Percentiles rank a stretch among this genome's conserved stretches.
Evolutionary conservation across 139 green algal genomes (phyloP).

Genomic region (Astrephomene gubernaculifera): DNA sequence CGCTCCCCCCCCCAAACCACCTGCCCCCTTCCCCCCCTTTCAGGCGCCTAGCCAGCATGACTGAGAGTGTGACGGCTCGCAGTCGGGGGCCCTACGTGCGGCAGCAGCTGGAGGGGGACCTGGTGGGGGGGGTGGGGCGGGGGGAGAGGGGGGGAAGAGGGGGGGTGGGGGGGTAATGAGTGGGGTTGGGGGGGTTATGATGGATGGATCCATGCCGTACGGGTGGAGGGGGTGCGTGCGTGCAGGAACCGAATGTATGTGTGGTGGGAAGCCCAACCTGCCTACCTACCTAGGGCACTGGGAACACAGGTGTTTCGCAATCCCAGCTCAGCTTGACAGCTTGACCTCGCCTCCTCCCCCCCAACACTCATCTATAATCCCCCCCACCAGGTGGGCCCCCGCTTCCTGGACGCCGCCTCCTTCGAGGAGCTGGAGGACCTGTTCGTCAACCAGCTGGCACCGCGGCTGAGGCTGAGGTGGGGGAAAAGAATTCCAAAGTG

Average conservation of each 20-base stretch:
- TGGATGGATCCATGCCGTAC: too few species aligned
- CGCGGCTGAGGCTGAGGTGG: conserved; percentile 21
- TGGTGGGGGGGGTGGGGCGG: conserved; percentile 1
- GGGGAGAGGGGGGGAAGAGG: neutral
- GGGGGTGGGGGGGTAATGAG: neutral
- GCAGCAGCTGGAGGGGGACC: conserved; percentile 31
- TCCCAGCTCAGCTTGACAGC: too few species aligned
- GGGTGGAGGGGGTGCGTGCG: too few species aligned
- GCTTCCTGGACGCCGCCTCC: conserved; percentile 3
- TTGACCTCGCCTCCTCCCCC: neutral
- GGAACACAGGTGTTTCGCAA: too few species aligned
- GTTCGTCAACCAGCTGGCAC: conserved; percentile 38
- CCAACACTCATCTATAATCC: neutral
- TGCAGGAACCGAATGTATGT: too few species aligned
- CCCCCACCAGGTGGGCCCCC: conserved; percentile 35
- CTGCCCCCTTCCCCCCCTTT: neutral
- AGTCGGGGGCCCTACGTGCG: neutral
- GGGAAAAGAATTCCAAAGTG: too few species aligned
- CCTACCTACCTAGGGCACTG: too few species aligned
- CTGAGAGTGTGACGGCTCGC: conserved; percentile 1
- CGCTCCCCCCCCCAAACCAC: neutral
- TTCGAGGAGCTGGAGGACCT: conserved; percentile 56
- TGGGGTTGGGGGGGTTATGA: neutral
- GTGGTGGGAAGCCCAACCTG: too few species aligned
- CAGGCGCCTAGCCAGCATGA: conserved; percentile 6